Conservation (phyloP, 2,329 filamentous ascomycete species). For the Incumbomyces lentus region DNA sequence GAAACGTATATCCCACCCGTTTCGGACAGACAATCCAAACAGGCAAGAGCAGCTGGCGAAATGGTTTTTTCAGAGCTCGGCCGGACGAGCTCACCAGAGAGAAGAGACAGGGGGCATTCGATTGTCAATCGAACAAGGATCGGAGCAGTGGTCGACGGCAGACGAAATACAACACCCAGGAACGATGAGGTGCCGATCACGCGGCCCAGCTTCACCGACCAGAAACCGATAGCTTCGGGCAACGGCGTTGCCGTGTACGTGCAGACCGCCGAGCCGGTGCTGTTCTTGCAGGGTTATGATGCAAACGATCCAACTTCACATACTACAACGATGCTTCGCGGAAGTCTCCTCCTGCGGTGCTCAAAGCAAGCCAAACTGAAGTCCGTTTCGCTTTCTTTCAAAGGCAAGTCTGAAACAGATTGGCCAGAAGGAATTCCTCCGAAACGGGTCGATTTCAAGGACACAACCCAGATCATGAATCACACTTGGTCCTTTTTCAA, state of each 20-base stretch:
- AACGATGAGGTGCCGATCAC: conserved; percentile 22
- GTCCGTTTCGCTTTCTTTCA: conserved; percentile 75
- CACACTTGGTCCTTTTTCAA: conserved; percentile 93
- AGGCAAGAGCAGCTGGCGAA: conserved; percentile 25
- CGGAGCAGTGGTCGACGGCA: conserved; percentile 19
- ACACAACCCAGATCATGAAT: conserved; percentile 76
- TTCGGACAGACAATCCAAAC: conserved; percentile 23
- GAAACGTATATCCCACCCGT: conserved; percentile 12
- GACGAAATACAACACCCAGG: conserved; percentile 12
- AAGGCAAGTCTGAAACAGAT: conserved; percentile 75
- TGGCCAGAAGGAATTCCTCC: conserved; percentile 96
- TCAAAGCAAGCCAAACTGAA: conserved; percentile 90
- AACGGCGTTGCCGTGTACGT: conserved; percentile 39
- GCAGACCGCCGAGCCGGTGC: conserved; percentile 37
- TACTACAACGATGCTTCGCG: conserved; percentile 73
- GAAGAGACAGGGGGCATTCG: conserved; percentile 16
- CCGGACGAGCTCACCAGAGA: conserved; percentile 4
- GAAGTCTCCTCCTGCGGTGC: conserved; percentile 69
- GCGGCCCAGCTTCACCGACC: conserved; percentile 31
- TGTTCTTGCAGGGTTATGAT: conserved; percentile 41
- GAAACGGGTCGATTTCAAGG: conserved; percentile 68
- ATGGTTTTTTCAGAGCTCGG: conserved; percentile 21
- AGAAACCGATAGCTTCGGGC: conserved; percentile 39
- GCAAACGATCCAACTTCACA: conserved; percentile 44
- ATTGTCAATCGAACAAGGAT: conserved; percentile 20